Conservation (phyloP, 257 asterid genomes). For the Solanum megistacrolobum region DNA sequence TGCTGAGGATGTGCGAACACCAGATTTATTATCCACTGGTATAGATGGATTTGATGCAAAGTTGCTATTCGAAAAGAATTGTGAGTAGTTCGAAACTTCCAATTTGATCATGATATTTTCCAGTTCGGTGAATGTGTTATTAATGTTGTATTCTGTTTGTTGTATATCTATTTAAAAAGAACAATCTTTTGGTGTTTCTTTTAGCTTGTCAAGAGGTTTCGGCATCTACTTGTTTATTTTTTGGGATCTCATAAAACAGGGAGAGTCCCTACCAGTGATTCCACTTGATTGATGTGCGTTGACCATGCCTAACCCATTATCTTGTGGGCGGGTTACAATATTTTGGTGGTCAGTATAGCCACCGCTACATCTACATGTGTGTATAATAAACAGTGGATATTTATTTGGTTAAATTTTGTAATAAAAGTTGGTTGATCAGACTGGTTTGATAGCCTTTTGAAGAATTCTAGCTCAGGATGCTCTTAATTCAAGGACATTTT, state of each 20-base stretch:
- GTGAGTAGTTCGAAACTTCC: constrained; percentile 1
- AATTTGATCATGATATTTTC: background rate
- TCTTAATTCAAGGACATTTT: background rate
- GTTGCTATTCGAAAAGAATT: constrained; percentile 8
- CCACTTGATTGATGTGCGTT: background rate
- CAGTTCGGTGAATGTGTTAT: background rate
- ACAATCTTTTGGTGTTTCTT: background rate
- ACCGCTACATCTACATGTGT: background rate
- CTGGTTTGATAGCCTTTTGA: background rate
- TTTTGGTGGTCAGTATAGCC: background rate
- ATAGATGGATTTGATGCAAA: constrained; percentile 24
- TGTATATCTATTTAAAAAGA: background rate
- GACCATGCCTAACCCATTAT: background rate
- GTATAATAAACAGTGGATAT: background rate
- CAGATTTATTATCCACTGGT: constrained; percentile 15
- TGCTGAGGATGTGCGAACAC: constrained; percentile 10
- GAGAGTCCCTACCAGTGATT: background rate
- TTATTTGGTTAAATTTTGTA: background rate
- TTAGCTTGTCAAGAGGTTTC: background rate
- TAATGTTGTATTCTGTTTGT: background rate
- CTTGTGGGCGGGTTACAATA: background rate
- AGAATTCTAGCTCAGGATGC: background rate
- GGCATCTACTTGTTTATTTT: background rate
- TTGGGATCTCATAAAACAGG: background rate
- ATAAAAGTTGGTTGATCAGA: background rate